phyloP scores from a whole-genome alignment of 2,329 filamentous ascomycete genomes.

The Colletotrichum sp. region DNA sequence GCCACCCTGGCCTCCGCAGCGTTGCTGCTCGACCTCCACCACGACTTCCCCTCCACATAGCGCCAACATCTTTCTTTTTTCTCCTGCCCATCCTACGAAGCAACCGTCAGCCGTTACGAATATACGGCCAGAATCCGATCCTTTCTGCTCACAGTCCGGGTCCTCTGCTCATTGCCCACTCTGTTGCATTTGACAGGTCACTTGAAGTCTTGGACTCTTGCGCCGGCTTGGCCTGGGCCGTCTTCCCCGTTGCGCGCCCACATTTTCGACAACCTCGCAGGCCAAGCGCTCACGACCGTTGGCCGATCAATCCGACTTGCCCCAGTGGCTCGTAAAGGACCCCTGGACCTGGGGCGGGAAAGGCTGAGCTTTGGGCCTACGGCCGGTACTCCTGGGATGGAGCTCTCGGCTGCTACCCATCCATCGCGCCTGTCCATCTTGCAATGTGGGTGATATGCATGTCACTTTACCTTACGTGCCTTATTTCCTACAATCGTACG shows the following conservation, averaged over 20 bases:
- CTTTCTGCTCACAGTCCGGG: background rate
- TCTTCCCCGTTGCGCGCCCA: background rate
- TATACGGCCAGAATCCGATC: background rate
- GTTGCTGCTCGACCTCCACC: background rate
- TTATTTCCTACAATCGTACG: background rate
- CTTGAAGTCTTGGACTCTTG: background rate
- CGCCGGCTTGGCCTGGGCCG: background rate
- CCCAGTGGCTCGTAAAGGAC: background rate
- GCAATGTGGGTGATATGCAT: background rate
- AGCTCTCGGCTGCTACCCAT: background rate
- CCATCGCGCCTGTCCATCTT: background rate
- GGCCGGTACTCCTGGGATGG: background rate
- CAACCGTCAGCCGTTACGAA: background rate
- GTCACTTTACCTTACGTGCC: background rate
- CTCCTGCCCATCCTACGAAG: background rate
- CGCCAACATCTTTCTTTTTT: slow-evolving; percentile 13
- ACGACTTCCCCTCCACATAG: background rate
- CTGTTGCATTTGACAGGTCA: slow-evolving; percentile 5
- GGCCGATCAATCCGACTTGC: background rate
- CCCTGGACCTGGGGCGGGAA: background rate
- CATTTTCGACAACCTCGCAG: background rate
- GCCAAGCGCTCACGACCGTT: background rate
- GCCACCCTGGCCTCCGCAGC: background rate
- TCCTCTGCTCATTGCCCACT: background rate
- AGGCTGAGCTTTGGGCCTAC: background rate